Evolutionary conservation across 2,329 filamentous ascomycete species (phyloP), one percentile per base, ranked within the genome.

Genomic region (Pseudocercospora ulei): DNA sequence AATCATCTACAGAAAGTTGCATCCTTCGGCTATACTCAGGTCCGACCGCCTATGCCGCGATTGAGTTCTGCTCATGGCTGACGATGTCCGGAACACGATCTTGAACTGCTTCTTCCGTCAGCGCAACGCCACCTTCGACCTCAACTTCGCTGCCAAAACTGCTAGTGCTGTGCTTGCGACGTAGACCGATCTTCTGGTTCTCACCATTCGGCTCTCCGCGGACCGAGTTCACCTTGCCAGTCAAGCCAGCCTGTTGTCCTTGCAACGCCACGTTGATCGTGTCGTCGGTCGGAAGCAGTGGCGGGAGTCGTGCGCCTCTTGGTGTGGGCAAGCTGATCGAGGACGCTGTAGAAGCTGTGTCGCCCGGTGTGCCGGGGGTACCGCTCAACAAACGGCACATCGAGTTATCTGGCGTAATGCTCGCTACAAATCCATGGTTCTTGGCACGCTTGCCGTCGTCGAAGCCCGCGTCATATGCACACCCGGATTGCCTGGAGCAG

Each of bases 101-200:
- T 33, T 33, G 17, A 5, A 33, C 30, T 33, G 30, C 30, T 13
- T 33, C 30, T 22, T 33, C 30, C 12, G 69, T 68, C 16, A 78
- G 54, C 1, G 72, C 72, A 3, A 77, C 62, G 1, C 73, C 73
- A 9, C 67, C 64, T 3, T 64, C 60, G 1, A 75, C 67, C 18
- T 68, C 64, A 2, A 73, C 53, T 25, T 65, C 61, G 22, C 61
- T 52, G 3, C 48, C 49, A 2, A 53, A 27, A 34, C 51, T 53
- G 43, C 41, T 44, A 28, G 36, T 45, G 38, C 53, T 55, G 13
- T 49, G 43, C 29, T 30, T 50, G 6, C 34, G 12, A 7, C 34
- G 11, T 13, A 45, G 23, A n/a, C 37, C 44, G 8, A 43, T 26
- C 38, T 34, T 38, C 4, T 20, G 33, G 13, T 28, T 33, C 31